These are phyloP conservation scores for Hagleromyces aurorensis DNA, from an alignment of 805 yeast species.

Conservation along the genomic window DNA sequence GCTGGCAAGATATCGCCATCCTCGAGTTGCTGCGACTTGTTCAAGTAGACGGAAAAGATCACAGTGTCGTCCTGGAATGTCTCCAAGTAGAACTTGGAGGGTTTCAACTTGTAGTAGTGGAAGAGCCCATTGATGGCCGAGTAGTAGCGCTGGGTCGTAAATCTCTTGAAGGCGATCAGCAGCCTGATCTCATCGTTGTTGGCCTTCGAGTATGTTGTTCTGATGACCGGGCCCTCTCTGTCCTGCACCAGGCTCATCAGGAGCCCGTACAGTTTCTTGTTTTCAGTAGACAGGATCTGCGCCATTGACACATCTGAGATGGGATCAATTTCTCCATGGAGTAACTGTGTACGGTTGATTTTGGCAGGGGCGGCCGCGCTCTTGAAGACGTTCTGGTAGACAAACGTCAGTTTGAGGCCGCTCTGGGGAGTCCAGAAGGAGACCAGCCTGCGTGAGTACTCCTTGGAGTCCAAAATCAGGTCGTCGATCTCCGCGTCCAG, in stretches of 20 bases:
- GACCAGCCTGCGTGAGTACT: conserved; percentile 67
- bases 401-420: conserved; percentile 42
- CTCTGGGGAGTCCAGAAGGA: conserved; percentile 39
- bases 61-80: conserved; percentile 81
- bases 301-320: conserved; percentile 76
- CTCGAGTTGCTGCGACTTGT: conserved; percentile 44
- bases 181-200: conserved; percentile 78
- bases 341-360: conserved; percentile 20
- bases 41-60: conserved; percentile 77
- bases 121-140: conserved; percentile 82
- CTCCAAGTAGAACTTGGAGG: conserved; percentile 88
- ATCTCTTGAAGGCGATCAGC: conserved; percentile 79
- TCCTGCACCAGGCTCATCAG: conserved; percentile 59
- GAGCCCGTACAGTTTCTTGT: conserved; percentile 67
- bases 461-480: conserved; percentile 56
- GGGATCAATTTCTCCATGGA: conserved; percentile 42
- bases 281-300: conserved; percentile 69
- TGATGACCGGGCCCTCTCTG: conserved; percentile 89
- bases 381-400: conserved; percentile 61
- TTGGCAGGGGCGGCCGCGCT: conserved; percentile 22
- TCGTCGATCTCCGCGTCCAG: conserved; percentile 79
- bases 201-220: conserved; percentile 65
- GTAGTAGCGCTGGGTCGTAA: conserved; percentile 77
- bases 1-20: conserved; percentile 26
- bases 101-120: conserved; percentile 76